phyloP scores from a whole-genome alignment of 441 rosid species.

The Oxalis stricta region DNA sequence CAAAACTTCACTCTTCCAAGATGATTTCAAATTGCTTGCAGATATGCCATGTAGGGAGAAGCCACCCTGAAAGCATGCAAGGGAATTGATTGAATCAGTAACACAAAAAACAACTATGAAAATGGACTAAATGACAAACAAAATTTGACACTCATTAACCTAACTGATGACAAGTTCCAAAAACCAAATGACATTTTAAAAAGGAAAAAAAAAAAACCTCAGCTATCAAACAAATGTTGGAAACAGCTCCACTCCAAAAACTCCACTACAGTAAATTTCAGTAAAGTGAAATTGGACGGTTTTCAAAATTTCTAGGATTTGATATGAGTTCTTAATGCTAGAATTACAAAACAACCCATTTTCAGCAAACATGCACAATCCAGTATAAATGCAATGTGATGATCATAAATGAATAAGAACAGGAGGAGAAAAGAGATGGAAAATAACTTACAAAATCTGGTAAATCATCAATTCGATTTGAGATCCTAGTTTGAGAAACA shows the following conservation, averaged over 20 bases:
- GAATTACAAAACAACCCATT: neutral
- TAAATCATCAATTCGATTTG: too few relatives aligned
- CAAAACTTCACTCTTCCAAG: conserved; percentile 11
- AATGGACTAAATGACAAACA: neutral
- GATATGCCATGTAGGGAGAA: conserved; percentile 24
- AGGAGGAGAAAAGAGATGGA: too few relatives aligned
- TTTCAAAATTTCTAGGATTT: neutral
- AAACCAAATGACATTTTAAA: too few relatives aligned
- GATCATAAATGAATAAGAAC: too few relatives aligned
- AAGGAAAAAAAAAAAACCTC: too few relatives aligned
- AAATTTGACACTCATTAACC: neutral
- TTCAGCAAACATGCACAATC: neutral
- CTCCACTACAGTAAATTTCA: neutral
- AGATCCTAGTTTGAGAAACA: too few relatives aligned
- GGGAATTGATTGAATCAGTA: conserved; percentile 9
- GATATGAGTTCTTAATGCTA: neutral
- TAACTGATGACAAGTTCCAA: conserved; percentile 1
- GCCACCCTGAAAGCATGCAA: conserved; percentile 30
- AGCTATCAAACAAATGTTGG: too few relatives aligned
- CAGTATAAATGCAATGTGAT: too few relatives aligned
- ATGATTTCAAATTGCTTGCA: conserved; percentile 11
- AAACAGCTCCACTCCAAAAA: neutral
- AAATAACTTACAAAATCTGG: too few relatives aligned
- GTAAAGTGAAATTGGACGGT: neutral
- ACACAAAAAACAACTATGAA: neutral